Evolutionary conservation across 2,329 filamentous ascomycete species (phyloP), one percentile per base, ranked within the genome.

Genomic region (Sphaerulina vaccinii): DNA sequence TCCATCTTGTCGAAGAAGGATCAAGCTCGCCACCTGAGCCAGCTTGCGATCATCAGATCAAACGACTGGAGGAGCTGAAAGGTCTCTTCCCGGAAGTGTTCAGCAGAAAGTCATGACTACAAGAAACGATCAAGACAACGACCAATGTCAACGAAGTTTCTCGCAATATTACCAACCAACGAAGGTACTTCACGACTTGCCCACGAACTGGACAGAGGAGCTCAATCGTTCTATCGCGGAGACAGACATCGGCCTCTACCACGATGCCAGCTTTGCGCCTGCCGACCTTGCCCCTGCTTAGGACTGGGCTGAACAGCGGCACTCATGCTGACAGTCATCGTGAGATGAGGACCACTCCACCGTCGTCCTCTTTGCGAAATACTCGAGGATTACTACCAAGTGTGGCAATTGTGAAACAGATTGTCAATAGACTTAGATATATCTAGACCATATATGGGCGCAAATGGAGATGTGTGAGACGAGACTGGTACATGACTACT

Each of bases 71-170:
- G 58, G 87, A 97, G 65, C 73, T 99, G 52, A 82, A 87, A 39
- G 73, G 73, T 0, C 71, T 87, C 9, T 97, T 92, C 60, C 90
- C 93, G 0, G 84, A 95, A 51, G 83, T 96, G 56, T 96, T 99
- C 78, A 93, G 88, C 29, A 45, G 41, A n/a, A 23, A 36, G 19
- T 36, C 42, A 22, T 62, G 59, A 62, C 41, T 36, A 4, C 33
- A 32, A 24, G 22, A 8, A 22, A n/a, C 27, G 22, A 19, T 23
- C 18, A 24, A n/a, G 38, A 8, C 19, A 41, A n/a, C 18, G 13
- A 22, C 13, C 10, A 13, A 22, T 15, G 27, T 3, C 10, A 16
- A 6, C 22, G 9, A 42, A 8, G 15, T 23, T 7, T 15, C n/a
- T 27, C n/a, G 23, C 18, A 41, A 51, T 19, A 29, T 21, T 2